Base-by-base conservation (phyloP, 2,329 filamentous ascomycete species). In the Talaromyces verruculosus region DNA sequence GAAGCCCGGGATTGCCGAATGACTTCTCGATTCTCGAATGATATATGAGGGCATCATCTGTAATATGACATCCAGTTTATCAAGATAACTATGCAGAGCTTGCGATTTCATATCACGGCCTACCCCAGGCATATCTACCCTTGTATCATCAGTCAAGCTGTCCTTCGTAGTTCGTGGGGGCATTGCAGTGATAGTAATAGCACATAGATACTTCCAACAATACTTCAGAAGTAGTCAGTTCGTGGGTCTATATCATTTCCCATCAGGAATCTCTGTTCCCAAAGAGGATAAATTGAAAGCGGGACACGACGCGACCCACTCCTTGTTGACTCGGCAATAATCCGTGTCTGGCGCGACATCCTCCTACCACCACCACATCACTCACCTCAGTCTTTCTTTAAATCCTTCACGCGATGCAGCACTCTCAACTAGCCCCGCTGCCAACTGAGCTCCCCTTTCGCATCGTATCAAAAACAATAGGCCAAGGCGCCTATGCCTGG, bases 401-500 rank as follows among this genome's bases (percentile, higher is more conserved):
- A 51, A 0, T n/a, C 25, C n/a, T n/a, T n/a, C 51, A 11, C 51
- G 51, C 19, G n/a, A 87, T 88, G 82, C 84, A 83, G 74, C 85
- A 96, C 85, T 96, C 93, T 71, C 95, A 99, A 81, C 82, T 93
- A 71, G 93, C 93, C 75, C 93, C 94, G 70, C 83, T 98, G 61
- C 95, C 95, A 28, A 75, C 73, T 68, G 88, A 97, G 74, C 84
- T 99, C 60, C 95, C 95, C 62, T 99, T 99, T 79, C 89, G 94
- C 70, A 90, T 99, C 74, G 87, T 99, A 73, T 98, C 95, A 67
- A 95, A 95, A 78, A 99, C 95, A 15, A 97, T 99, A 72, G 95
- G 95, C 65, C 90, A 92, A 76, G 95, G 95, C 72, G 95, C 95
- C 72, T 99, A 99, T 85, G 95, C 95, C 77, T 98, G 93, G 94